Evolutionary conservation across 495 filamentous ascomycete species (phyloP).

Genomic region (Annulohypoxylon bovei): DNA sequence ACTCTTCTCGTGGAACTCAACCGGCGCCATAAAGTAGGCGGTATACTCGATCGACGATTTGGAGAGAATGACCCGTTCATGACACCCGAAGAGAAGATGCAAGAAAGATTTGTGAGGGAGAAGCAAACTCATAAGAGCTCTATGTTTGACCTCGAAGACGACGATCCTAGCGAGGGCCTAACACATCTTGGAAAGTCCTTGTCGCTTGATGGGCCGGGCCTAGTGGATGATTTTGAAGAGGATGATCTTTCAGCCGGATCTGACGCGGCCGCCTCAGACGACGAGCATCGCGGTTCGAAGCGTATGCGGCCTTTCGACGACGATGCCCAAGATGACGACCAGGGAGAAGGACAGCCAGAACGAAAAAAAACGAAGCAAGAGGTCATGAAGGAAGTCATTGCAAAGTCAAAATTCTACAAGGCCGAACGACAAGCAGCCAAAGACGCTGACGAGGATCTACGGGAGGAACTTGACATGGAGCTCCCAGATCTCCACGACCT

Average conservation of each 20-base stretch:
- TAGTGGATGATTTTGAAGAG: constrained; percentile 78
- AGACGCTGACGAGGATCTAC: constrained; percentile 92
- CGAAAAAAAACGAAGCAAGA: constrained; percentile 93
- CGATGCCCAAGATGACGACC: constrained; percentile 55
- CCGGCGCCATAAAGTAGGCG: constrained; percentile 85
- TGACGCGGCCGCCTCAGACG: constrained; percentile 53
- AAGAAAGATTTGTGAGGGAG: constrained; percentile 87
- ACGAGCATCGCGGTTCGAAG: constrained; percentile 66
- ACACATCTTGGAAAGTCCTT: constrained; percentile 86
- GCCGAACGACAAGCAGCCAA: constrained; percentile 91
- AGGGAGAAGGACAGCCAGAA: constrained; percentile 68
- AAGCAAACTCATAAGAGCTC: constrained; percentile 77
- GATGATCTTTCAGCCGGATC: constrained; percentile 67
- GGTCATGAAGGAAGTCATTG: constrained; percentile 96
- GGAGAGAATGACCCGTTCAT: constrained; percentile 95
- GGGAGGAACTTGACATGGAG: constrained; percentile 76
- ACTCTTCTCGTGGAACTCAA: constrained; percentile 89
- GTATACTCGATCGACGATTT: constrained; percentile 91
- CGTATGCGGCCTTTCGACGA: constrained; percentile 60
- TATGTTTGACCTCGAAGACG: constrained; percentile 91
- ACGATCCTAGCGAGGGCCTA: constrained; percentile 74
- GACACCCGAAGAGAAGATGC: constrained; percentile 92
- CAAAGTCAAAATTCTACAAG: constrained; percentile 95
- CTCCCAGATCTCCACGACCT: constrained; percentile 82
- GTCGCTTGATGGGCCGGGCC: constrained; percentile 63